These are phyloP conservation scores for Aspergillus jensenii DNA, from an alignment of 2,329 filamentous ascomycete species.

Conservation along the genomic window DNA sequence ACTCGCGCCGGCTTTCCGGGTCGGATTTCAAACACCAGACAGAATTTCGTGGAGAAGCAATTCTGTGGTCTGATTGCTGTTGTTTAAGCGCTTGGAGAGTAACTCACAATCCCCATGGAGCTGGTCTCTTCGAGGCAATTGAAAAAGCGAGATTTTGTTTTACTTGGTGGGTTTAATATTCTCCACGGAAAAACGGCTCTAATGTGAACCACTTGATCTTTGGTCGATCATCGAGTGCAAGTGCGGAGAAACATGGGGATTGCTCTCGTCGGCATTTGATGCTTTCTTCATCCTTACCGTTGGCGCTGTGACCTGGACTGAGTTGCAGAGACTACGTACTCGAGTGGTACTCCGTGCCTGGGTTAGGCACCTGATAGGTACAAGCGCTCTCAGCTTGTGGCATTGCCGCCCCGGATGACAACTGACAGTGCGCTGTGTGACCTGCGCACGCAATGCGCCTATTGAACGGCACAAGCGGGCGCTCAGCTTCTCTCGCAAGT, in stretches of 20 bases:
- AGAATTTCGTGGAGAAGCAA: neutral
- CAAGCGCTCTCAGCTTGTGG: neutral
- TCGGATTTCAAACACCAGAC: neutral
- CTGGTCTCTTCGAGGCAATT: neutral
- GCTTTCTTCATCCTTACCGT: neutral
- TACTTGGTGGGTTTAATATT: neutral
- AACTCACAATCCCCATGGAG: neutral
- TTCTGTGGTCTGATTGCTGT: neutral
- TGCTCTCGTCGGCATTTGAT: neutral
- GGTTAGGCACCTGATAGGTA: neutral
- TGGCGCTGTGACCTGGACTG: neutral
- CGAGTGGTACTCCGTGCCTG: neutral
- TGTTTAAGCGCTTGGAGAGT: neutral
- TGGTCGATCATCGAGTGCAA: neutral
- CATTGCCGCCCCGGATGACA: neutral
- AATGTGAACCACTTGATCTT: neutral
- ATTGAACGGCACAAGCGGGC: neutral
- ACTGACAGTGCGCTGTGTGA: neutral
- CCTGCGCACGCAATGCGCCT: neutral
- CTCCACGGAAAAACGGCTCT: neutral
- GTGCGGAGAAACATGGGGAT: neutral
- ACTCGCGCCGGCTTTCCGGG: neutral
- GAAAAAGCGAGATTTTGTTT: neutral
- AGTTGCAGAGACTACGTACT: neutral
- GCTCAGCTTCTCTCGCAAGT: neutral